These are phyloP conservation scores for Phytophthora brassicae DNA, from an alignment of 352 stramenopile genomes.

Conservation along the genomic window DNA sequence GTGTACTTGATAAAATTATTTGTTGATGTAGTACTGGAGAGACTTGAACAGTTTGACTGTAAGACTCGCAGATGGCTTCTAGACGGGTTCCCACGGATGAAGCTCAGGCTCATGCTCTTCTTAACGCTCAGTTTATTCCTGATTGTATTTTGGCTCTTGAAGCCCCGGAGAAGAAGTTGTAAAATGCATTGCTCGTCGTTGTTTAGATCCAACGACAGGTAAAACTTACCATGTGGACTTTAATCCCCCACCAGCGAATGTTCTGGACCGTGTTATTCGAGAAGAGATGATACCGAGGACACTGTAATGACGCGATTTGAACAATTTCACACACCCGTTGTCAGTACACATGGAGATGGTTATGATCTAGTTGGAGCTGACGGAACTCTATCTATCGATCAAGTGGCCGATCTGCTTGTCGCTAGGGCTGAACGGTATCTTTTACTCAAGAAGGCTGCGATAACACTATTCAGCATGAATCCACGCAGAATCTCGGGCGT, in stretches of 20 bases:
- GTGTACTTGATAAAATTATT: constrained; percentile 94
- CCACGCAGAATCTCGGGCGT: too few relatives aligned
- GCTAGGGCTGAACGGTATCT: too few relatives aligned
- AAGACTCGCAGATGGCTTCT: constrained; percentile 88
- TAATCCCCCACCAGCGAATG: constrained; percentile 84
- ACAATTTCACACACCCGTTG: constrained; percentile 83
- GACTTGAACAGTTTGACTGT: constrained; percentile 86
- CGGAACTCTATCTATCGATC: too few relatives aligned
- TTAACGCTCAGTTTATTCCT: constrained; percentile 53
- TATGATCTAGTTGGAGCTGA: too few relatives aligned
- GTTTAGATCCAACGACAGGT: constrained; percentile 92
- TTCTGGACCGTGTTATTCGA: constrained; percentile 70
- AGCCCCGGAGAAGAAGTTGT: constrained; percentile 95
- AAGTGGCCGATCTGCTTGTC: too few relatives aligned
- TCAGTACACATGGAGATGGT: too few relatives aligned
- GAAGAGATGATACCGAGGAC: constrained; percentile 92
- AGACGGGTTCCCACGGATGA: constrained; percentile 92
- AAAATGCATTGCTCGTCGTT: constrained; percentile 94
- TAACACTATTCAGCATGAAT: too few relatives aligned
- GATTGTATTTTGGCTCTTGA: constrained; percentile 92
- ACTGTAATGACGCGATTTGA: constrained; percentile 81
- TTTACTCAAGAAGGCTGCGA: too few relatives aligned
- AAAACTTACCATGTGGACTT: constrained; percentile 97
- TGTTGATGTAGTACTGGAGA: constrained; percentile 73
- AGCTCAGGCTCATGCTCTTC: constrained; percentile 81